Evolutionary conservation across 495 filamentous ascomycete genomes (phyloP).

Genomic region (Aspergillus bertholletiae): DNA sequence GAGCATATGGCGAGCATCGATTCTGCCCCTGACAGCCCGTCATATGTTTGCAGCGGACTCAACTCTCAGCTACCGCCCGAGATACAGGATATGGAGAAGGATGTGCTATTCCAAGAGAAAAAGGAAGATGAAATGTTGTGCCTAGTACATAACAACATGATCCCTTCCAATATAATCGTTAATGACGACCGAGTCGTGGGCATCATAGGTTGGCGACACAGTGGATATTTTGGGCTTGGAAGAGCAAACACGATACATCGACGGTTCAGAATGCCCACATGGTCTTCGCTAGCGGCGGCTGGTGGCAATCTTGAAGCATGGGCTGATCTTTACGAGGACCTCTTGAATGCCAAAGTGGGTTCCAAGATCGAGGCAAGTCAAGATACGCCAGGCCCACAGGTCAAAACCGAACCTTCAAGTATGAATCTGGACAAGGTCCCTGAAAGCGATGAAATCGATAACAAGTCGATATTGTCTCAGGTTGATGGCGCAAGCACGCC

Average conservation of each 20-base stretch:
- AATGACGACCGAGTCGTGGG: slow-evolving; percentile 36
- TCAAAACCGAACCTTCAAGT: slow-evolving; percentile 36
- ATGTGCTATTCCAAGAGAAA: slow-evolving; percentile 31
- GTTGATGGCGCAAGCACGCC: slow-evolving; percentile 24
- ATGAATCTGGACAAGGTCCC: slow-evolving; percentile 30
- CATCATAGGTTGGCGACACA: slow-evolving; percentile 38
- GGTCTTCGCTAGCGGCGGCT: slow-evolving; percentile 5
- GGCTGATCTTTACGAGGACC: slow-evolving; percentile 35
- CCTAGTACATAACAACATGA: slow-evolving; percentile 38
- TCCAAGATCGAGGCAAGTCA: slow-evolving; percentile 9
- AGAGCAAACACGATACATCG: slow-evolving; percentile 32
- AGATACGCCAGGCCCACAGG: slow-evolving; percentile 21
- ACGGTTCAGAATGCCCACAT: slow-evolving; percentile 25
- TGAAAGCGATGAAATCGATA: slow-evolving; percentile 24
- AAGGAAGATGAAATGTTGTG: slow-evolving; percentile 22
- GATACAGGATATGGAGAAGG: slow-evolving; percentile 22
- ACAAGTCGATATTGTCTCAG: slow-evolving; percentile 19
- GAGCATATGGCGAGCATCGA: slow-evolving; percentile 27
- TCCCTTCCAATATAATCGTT: slow-evolving; percentile 37
- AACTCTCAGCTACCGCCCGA: slow-evolving; percentile 29
- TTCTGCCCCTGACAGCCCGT: slow-evolving; percentile 23
- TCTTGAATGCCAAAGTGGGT: slow-evolving; percentile 11
- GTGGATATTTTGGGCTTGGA: slow-evolving; percentile 40
- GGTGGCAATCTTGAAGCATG: slow-evolving; percentile 18
- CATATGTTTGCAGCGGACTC: slow-evolving; percentile 36